A percentile compares a stretch with the other conserved stretches of the same genome.
Evolutionary conservation across 2,329 filamentous ascomycete species (phyloP).

Genomic region (Davidsoniella eucalypti): DNA sequence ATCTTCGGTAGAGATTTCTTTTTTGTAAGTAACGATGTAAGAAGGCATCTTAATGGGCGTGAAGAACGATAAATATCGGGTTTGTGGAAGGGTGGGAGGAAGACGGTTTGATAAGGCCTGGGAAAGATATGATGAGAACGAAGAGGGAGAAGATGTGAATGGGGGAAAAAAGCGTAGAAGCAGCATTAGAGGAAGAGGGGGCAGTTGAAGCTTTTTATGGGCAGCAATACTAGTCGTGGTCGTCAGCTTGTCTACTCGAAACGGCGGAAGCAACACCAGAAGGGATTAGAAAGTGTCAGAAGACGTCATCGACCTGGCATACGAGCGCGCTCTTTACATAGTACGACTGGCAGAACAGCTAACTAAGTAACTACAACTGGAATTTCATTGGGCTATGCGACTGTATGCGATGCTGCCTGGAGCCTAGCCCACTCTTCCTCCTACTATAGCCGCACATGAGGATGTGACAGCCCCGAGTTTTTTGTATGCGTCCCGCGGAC

Average conservation of each 20-base stretch:
- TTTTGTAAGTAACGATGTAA: conserved; percentile 60
- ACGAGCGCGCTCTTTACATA: too few species aligned
- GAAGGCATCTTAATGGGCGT: conserved; percentile 30
- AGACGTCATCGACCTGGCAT: too few species aligned
- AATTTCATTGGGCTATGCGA: too few species aligned
- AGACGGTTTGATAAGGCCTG: neutral
- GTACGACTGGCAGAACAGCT: too few species aligned
- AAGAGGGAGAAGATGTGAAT: conserved; percentile 9
- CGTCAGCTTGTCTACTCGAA: neutral
- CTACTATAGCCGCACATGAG: too few species aligned
- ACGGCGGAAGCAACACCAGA: neutral
- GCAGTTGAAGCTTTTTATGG: conserved; percentile 11
- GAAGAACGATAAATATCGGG: conserved; percentile 3
- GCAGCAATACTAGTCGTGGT: too few species aligned
- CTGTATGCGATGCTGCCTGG: too few species aligned
- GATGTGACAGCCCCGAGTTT: too few species aligned
- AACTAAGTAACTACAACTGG: too few species aligned
- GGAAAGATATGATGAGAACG: conserved; percentile 2
- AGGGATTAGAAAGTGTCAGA: neutral
- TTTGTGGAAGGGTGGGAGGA: neutral
- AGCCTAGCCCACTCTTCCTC: too few species aligned
- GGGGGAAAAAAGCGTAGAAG: conserved; percentile 6
- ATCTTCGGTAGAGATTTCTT: conserved; percentile 47
- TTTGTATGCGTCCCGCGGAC: too few species aligned
- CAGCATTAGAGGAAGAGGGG: conserved; percentile 8